Percentiles rank a stretch among this genome's conserved stretches.
These are phyloP conservation scores for Aspergillus novofumigatus DNA, from an alignment of 2,329 filamentous ascomycete species.

Conservation along the genomic window DNA sequence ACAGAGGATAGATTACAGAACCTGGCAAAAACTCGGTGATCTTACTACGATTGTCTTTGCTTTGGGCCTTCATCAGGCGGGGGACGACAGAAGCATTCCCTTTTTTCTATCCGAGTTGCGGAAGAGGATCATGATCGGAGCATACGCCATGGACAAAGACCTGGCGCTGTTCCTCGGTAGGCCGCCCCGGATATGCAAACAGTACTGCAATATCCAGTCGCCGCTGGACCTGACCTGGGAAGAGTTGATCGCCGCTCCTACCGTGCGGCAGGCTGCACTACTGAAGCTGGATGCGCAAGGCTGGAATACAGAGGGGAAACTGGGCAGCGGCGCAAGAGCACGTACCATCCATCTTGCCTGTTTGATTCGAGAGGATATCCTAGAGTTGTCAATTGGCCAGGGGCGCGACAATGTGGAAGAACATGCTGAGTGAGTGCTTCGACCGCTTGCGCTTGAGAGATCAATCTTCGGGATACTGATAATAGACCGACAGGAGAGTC, in stretches of 20 bases:
- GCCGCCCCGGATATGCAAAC: constrained; percentile 39
- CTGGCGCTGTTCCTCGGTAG: constrained; percentile 45
- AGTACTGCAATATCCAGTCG: constrained; percentile 28
- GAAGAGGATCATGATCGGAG: constrained; percentile 33
- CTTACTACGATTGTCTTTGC: constrained; percentile 41
- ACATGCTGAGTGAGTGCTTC: constrained; percentile 1
- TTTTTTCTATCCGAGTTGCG: constrained; percentile 36
- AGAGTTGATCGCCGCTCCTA: constrained; percentile 12
- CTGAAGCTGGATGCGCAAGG: constrained; percentile 15
- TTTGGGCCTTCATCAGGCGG: constrained; percentile 42
- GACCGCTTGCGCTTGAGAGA: too few relatives aligned
- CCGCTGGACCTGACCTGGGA: constrained; percentile 20
- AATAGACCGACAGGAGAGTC: neutral
- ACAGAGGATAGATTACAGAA: constrained; percentile 34
- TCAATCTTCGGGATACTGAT: neutral
- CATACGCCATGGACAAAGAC: constrained; percentile 44
- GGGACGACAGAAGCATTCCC: constrained; percentile 14
- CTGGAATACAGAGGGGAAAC: constrained; percentile 18
- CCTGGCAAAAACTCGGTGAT: constrained; percentile 44
- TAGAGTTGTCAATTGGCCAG: constrained; percentile 15
- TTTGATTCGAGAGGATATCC: constrained; percentile 17
- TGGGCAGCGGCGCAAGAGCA: constrained; percentile 7
- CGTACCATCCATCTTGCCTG: constrained; percentile 9
- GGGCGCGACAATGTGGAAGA: constrained; percentile 1
- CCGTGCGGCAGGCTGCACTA: constrained; percentile 7